Base-by-base conservation (phyloP, 2,329 filamentous ascomycete genomes). In the Escovopsis sp. region DNA sequence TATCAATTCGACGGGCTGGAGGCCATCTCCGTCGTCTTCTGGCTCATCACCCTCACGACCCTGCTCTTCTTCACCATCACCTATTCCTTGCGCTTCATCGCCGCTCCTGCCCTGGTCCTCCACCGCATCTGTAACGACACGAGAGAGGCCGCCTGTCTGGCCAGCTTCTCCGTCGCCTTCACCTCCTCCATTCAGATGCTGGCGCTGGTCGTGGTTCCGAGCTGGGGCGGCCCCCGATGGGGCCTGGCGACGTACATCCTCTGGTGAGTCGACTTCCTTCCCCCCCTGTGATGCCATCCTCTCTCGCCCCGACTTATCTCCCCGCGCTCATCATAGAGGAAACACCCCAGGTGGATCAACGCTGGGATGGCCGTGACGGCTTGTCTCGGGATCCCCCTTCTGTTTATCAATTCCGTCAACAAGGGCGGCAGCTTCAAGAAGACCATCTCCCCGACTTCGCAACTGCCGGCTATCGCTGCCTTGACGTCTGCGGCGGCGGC, bases 1-100 rank as follows among this genome's bases (percentile, higher is more conserved):
- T 62, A 63, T 39, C 58, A 60, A 40, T 63, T 63, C 42, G 36
- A 39, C 2, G 58, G 55, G 4, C 45, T 62, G 3, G 38, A 39
- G 13, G 51, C 50, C 16, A 48, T 62, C 27, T 50, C 56, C 27
- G 15, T 35, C 7, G 21, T 30, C 15, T 21, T 35, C 27, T 35
- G 56, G 54, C 48, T 57, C 15, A 51, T 56, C 33, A 54, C 51
- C 5, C 54, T 62, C 6, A 45, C 48, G 1, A 41, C 58, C 2
- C 48, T 60, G 1, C 32, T 47, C 2, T 11, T 51, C 3, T 45
- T 48, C 26, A 39, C 56, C 4, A 23, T 41, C 25, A 16, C 54
- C 14, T 62, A 58, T 38, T 31, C 50, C 15, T 38, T 55, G 12
- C 55, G 57, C 9, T 41, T 52, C 23, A 26, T 42, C 12, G 38